A percentile compares a stretch with the other conserved stretches of the same genome.
phyloP scores from a whole-genome alignment of 352 stramenopile species.

The Pythium brachiatum region DNA sequence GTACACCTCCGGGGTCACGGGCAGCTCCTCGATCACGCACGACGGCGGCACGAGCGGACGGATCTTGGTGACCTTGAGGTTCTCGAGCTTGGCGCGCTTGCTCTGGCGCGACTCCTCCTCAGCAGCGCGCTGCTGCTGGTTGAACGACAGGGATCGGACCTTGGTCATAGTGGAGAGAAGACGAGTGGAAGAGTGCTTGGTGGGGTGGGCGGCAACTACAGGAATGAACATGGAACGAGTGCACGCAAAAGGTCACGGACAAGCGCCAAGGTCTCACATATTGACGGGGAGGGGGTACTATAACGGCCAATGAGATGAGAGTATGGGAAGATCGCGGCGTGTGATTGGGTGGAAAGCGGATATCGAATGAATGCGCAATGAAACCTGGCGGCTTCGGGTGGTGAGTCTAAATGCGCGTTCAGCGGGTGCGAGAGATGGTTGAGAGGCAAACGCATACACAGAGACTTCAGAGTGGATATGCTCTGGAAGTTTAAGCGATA shows the following conservation, averaged over 20 bases:
- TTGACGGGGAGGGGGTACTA: neutral
- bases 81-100: conserved; percentile 72
- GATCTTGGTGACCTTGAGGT: conserved; percentile 70
- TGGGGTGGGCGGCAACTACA: conserved; percentile 21
- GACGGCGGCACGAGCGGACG: conserved; percentile 65
- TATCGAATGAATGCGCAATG: neutral
- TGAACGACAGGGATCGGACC: conserved; percentile 20
- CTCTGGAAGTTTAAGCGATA: too few relatives aligned
- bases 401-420: neutral
- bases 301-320: neutral
- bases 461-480: too few relatives aligned
- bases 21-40: conserved; percentile 72
- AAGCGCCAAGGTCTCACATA: neutral
- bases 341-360: neutral
- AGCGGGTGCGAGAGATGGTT: too few relatives aligned
- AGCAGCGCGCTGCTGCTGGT: conserved; percentile 20
- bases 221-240: conserved; percentile 18
- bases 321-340: neutral
- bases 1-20: conserved; percentile 63
- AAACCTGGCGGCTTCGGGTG: neutral
- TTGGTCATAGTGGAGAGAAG: conserved; percentile 26
- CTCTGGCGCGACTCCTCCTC: conserved; percentile 31
- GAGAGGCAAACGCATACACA: too few relatives aligned
- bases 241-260: neutral
- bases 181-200: conserved; percentile 1